Conservation (phyloP, 805 yeast species). For the Tetrapisispora nanseiensis region DNA sequence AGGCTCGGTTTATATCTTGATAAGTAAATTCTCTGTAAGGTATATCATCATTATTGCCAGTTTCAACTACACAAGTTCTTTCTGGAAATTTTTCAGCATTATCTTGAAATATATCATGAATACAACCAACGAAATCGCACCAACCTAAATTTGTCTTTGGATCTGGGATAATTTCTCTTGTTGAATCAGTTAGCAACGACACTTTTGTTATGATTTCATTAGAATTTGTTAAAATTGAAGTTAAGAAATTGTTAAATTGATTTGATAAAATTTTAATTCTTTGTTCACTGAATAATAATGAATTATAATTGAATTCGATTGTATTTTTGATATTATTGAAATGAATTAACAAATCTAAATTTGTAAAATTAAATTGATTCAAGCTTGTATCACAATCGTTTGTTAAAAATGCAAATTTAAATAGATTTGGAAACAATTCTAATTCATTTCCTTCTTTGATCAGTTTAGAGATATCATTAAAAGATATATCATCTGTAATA, state of each 20-base stretch:
- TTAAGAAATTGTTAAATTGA: slow-evolving; percentile 52
- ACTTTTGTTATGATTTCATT: slow-evolving; percentile 45
- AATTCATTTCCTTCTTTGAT: slow-evolving; percentile 41
- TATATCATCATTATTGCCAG: slow-evolving; percentile 48
- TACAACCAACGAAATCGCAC: slow-evolving; percentile 87
- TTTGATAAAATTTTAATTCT: slow-evolving; percentile 64
- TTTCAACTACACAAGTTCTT: slow-evolving; percentile 85
- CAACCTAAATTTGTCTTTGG: slow-evolving; percentile 84
- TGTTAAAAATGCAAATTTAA: slow-evolving; percentile 37
- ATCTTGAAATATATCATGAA: slow-evolving; percentile 86
- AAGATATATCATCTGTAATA: slow-evolving; percentile 30
- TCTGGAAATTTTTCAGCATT: slow-evolving; percentile 83
- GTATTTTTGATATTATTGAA: slow-evolving; percentile 4
- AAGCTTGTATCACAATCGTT: slow-evolving; percentile 33
- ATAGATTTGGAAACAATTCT: slow-evolving; percentile 53
- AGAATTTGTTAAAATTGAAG: slow-evolving; percentile 31
- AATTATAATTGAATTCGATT: slow-evolving; percentile 43
- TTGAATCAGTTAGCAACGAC: slow-evolving; percentile 60
- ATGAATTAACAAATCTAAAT: slow-evolving; percentile 38
- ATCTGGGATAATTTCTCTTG: slow-evolving; percentile 59
- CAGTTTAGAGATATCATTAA: slow-evolving; percentile 45
- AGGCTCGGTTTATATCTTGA: slow-evolving; percentile 81
- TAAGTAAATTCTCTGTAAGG: slow-evolving; percentile 71
- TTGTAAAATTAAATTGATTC: slow-evolving; percentile 27
- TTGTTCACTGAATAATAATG: slow-evolving; percentile 58